phyloP scores from a whole-genome alignment of 352 stramenopile species.

The Chrysophaeum taylorii region DNA sequence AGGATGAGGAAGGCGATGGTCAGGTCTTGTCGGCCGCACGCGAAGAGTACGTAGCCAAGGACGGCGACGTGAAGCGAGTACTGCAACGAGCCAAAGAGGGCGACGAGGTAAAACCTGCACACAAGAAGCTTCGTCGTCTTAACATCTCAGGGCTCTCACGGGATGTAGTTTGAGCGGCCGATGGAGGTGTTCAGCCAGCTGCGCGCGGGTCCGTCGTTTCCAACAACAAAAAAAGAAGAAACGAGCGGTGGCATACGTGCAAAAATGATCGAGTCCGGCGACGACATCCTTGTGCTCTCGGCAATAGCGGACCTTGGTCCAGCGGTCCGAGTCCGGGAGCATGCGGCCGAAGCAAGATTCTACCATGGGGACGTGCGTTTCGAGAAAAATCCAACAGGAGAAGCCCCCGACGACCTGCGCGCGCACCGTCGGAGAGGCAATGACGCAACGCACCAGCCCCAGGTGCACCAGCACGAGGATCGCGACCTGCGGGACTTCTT shows the following conservation, averaged over 20 bases:
- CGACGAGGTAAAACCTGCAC: background rate
- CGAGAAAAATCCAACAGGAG: constrained; percentile 2
- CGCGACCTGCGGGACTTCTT: background rate
- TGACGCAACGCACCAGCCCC: too few species aligned
- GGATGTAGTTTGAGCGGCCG: constrained; percentile 6
- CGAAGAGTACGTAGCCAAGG: background rate
- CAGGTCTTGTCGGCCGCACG: background rate
- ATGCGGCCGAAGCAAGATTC: background rate
- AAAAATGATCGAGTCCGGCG: constrained; percentile 8
- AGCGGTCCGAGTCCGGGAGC: background rate
- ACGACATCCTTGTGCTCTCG: constrained; percentile 8
- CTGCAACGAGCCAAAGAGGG: background rate
- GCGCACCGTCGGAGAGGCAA: too few species aligned
- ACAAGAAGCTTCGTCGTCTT: background rate
- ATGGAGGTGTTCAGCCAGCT: constrained; percentile 4
- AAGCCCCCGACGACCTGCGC: background rate
- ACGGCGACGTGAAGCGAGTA: background rate
- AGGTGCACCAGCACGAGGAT: background rate
- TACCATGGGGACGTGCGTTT: background rate
- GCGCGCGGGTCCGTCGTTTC: too few species aligned
- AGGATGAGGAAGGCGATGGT: background rate
- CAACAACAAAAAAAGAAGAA: too few species aligned
- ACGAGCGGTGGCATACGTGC: too few species aligned
- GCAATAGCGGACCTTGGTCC: constrained; percentile 9
- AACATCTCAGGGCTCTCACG: background rate